Conservation (phyloP, 2,329 filamentous ascomycete genomes). For the Fusarium sp. region DNA sequence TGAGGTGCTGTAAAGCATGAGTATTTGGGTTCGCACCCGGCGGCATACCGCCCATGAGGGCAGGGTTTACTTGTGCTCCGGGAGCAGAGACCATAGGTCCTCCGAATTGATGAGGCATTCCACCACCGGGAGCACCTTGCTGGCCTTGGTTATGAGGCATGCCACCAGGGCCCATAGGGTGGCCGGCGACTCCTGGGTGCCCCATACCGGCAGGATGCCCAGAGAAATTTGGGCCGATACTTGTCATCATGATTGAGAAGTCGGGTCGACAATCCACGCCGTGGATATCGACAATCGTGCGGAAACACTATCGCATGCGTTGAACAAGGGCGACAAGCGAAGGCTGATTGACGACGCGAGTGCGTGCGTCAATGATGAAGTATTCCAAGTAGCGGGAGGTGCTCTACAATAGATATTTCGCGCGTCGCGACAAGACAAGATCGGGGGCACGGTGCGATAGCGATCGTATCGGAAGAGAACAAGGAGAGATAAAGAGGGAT, state of each 20-base stretch:
- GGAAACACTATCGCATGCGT: conserved; percentile 59
- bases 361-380: conserved; percentile 33
- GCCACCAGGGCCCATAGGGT: conserved; percentile 68
- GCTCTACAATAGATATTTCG: conserved; percentile 42
- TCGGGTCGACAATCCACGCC: conserved; percentile 65
- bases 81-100: conserved; percentile 78
- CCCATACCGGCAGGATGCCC: conserved; percentile 79
- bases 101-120: conserved; percentile 75
- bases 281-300: conserved; percentile 68
- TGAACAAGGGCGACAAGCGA: conserved; percentile 25
- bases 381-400: conserved; percentile 28
- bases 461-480: conserved; percentile 29
- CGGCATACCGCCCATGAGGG: conserved; percentile 82
- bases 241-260: conserved; percentile 73
- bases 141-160: conserved; percentile 77
- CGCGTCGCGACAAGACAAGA: conserved; percentile 47
- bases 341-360: conserved; percentile 26
- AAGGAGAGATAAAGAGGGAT: conserved; percentile 18
- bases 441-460: conserved; percentile 41
- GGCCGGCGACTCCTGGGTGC: conserved; percentile 75
- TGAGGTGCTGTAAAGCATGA: conserved; percentile 79
- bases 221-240: conserved; percentile 71
- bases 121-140: conserved; percentile 72
- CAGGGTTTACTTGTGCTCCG: conserved; percentile 77
- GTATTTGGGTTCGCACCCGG: conserved; percentile 73